Conservation (phyloP, 2,329 filamentous ascomycete genomes). For the Phaeoacremonium minimum region DNA sequence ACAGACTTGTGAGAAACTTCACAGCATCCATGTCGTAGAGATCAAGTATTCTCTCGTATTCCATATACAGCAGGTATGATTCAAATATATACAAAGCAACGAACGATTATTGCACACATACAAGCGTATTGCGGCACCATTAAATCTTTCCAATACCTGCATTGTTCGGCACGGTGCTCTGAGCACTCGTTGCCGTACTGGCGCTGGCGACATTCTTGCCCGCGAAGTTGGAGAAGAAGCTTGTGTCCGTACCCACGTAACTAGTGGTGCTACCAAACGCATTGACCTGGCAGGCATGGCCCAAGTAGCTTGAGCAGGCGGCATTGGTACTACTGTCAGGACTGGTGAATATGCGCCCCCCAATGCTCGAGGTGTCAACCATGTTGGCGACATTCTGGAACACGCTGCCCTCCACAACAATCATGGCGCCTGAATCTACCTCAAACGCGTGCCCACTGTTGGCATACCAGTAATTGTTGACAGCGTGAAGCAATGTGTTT, state of each 20-base stretch:
- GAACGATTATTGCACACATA: too few relatives aligned
- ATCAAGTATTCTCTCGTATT: too few relatives aligned
- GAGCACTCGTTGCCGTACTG: conserved; percentile 4
- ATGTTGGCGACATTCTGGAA: conserved; percentile 48
- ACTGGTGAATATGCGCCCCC: conserved; percentile 15
- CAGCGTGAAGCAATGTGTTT: conserved; percentile 52
- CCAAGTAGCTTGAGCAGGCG: conserved; percentile 38
- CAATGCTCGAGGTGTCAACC: conserved; percentile 23
- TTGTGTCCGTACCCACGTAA: conserved; percentile 6
- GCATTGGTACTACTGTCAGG: conserved; percentile 23
- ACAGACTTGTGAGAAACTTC: too few relatives aligned
- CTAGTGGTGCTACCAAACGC: conserved; percentile 13
- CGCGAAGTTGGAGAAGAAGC: conserved; percentile 10
- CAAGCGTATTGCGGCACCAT: too few relatives aligned
- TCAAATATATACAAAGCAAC: too few relatives aligned
- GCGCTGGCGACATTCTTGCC: conserved; percentile 10
- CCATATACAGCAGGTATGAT: too few relatives aligned
- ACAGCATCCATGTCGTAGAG: too few relatives aligned
- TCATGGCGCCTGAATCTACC: conserved; percentile 33
- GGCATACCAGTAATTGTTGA: conserved; percentile 59
- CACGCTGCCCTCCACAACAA: conserved; percentile 53
- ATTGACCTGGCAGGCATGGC: conserved; percentile 47
- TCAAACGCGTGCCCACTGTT: conserved; percentile 56
- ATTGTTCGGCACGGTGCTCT: conserved; percentile 5
- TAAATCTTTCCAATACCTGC: conserved; percentile 10